A percentile compares a stretch with the other conserved stretches of the same genome.
phyloP scores from a whole-genome alignment of 495 filamentous ascomycete genomes.

The Hypoxylon lenormandii region DNA sequence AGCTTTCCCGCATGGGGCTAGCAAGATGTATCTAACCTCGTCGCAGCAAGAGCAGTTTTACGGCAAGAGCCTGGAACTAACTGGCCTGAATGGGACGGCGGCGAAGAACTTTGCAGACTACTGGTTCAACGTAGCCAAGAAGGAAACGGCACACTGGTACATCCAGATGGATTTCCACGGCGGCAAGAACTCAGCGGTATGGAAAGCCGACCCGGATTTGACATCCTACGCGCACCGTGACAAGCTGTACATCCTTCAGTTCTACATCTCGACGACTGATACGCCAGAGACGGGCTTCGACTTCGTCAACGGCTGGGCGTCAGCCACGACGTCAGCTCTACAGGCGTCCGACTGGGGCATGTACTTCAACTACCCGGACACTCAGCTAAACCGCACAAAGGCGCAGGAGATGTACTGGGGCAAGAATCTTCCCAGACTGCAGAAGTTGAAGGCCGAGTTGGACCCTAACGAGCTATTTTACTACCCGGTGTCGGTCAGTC shows the following conservation, averaged over 20 bases:
- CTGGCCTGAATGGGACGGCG: conserved; percentile 50
- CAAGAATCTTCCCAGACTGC: conserved; percentile 62
- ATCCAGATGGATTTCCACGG: conserved; percentile 61
- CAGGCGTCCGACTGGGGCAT: conserved; percentile 55
- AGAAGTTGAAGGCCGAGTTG: conserved; percentile 65
- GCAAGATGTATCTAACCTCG: conserved; percentile 23
- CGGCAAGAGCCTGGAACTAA: conserved; percentile 59
- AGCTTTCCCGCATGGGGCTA: background rate
- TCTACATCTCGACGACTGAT: conserved; percentile 53
- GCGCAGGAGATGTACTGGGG: conserved; percentile 65
- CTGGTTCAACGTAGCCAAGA: conserved; percentile 56
- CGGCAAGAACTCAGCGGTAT: conserved; percentile 58
- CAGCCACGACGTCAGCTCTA: conserved; percentile 50
- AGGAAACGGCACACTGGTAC: conserved; percentile 56
- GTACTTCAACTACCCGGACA: conserved; percentile 64
- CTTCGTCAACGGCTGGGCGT: conserved; percentile 58
- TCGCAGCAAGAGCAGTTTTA: conserved; percentile 61
- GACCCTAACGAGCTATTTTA: conserved; percentile 72
- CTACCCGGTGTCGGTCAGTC: conserved; percentile 69
- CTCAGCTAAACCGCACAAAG: conserved; percentile 51
- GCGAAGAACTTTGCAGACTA: conserved; percentile 56
- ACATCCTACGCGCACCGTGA: conserved; percentile 58
- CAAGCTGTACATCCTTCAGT: conserved; percentile 58
- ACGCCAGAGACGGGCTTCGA: conserved; percentile 52
- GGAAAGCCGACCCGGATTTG: conserved; percentile 46